Percentiles rank a stretch among this genome's conserved stretches.
These are phyloP conservation scores for Mycena latifolia DNA, from an alignment of 768 basidiomycete species.

Conservation along the genomic window DNA sequence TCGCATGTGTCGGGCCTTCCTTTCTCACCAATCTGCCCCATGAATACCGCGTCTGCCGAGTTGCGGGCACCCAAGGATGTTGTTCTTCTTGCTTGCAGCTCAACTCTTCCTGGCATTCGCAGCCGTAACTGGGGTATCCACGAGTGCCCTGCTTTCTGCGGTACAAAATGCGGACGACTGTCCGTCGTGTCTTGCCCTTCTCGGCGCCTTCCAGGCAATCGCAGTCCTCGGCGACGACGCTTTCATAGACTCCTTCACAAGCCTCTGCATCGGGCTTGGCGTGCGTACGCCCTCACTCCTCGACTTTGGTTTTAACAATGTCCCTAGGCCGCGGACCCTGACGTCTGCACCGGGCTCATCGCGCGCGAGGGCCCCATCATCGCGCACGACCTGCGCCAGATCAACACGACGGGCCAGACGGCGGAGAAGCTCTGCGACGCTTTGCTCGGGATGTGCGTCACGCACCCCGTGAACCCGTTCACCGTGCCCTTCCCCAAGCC, in stretches of 20 bases:
- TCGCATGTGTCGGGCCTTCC: constrained; percentile 17
- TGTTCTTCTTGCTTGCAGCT: background rate
- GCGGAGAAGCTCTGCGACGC: constrained; percentile 52
- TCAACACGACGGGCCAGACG: constrained; percentile 47
- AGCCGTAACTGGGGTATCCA: background rate
- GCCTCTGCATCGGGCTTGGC: constrained; percentile 25
- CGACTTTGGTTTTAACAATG: background rate
- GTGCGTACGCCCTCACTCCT: constrained; percentile 11
- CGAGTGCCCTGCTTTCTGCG: constrained; percentile 15
- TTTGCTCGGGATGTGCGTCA: constrained; percentile 51
- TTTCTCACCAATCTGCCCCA: constrained; percentile 18
- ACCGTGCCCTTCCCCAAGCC: constrained; percentile 44
- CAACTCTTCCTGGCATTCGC: constrained; percentile 1
- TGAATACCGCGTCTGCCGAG: background rate
- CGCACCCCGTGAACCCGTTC: constrained; percentile 41
- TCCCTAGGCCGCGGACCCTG: constrained; percentile 29
- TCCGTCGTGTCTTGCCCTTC: constrained; percentile 27
- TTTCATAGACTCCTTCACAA: constrained; percentile 21
- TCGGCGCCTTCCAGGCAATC: constrained; percentile 24
- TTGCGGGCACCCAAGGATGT: constrained; percentile 2
- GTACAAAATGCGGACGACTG: constrained; percentile 26
- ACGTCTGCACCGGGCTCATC: constrained; percentile 54
- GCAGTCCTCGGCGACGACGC: constrained; percentile 15
- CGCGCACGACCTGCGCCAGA: constrained; percentile 51
- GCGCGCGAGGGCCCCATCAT: constrained; percentile 51